Percentiles rank a stretch among this genome's conserved stretches.
Evolutionary conservation across 2,329 filamentous ascomycete genomes (phyloP).

Genomic region (Penicillium psychrosexuale): DNA sequence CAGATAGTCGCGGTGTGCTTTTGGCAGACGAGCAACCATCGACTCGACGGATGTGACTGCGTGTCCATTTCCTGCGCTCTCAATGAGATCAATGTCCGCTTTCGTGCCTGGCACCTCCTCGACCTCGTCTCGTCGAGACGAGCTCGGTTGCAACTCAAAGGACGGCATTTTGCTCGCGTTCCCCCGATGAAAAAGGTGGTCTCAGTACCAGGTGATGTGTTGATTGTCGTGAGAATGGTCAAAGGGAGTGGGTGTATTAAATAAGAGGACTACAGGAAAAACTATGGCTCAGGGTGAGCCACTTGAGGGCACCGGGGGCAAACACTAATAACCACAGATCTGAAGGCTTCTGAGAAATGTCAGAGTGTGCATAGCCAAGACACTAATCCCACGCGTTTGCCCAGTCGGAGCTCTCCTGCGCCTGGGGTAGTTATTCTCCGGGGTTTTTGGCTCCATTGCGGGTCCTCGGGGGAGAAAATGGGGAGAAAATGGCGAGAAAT

Average conservation of each 20-base stretch:
- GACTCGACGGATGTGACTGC: conserved; percentile 27
- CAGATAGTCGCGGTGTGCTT: conserved; percentile 47
- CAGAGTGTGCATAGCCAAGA: conserved; percentile 9
- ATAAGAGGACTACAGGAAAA: background rate
- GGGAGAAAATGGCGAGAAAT: conserved; percentile 17
- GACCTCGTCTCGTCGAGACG: conserved; percentile 17
- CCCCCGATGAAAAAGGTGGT: background rate
- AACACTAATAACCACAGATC: background rate
- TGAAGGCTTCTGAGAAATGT: background rate
- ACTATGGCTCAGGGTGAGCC: background rate
- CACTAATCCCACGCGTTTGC: background rate
- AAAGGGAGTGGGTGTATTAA: background rate
- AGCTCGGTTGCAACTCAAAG: conserved; percentile 27
- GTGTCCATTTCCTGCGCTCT: conserved; percentile 28
- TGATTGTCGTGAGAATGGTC: background rate
- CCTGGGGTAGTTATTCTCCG: conserved; percentile 11
- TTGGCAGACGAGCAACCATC: conserved; percentile 27
- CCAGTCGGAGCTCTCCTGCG: background rate
- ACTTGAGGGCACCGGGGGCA: background rate
- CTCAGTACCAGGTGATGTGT: background rate
- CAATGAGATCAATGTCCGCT: conserved; percentile 28
- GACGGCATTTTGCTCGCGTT: conserved; percentile 21
- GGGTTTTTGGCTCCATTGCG: conserved; percentile 13
- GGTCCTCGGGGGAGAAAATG: conserved; percentile 4
- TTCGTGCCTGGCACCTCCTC: conserved; percentile 18